phyloP scores from a whole-genome alignment of 805 yeast species.

The Yueomyces sinensis region DNA sequence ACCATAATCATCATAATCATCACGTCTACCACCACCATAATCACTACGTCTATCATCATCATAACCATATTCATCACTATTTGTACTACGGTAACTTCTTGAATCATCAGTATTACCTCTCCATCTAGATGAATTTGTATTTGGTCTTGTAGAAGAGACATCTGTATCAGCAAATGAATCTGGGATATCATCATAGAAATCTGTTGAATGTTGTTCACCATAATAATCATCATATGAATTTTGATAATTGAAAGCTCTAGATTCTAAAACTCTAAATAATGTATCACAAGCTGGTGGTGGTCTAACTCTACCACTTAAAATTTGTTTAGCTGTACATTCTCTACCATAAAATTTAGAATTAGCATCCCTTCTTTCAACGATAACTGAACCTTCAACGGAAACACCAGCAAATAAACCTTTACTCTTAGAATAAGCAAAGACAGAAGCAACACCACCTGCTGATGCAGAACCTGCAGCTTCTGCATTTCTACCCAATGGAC shows the following conservation, averaged over 20 bases:
- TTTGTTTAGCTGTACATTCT: conserved; percentile 71
- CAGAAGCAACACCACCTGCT: conserved; percentile 71
- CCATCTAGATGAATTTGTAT: conserved; percentile 17
- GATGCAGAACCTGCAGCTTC: conserved; percentile 97
- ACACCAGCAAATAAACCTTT: conserved; percentile 97
- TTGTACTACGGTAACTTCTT: conserved; percentile 11
- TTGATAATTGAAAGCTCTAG: conserved; percentile 60
- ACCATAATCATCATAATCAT: conserved; percentile 2
- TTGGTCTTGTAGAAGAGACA: conserved; percentile 11
- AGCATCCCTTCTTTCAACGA: conserved; percentile 92
- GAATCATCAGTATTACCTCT: conserved; percentile 7
- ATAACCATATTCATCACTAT: conserved; percentile 18
- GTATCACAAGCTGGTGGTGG: conserved; percentile 86
- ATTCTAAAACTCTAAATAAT: conserved; percentile 70
- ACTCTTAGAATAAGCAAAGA: conserved; percentile 88
- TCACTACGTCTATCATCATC: conserved; percentile 8
- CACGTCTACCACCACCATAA: conserved; percentile 4
- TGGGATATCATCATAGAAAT: conserved; percentile 41
- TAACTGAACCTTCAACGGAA: conserved; percentile 93
- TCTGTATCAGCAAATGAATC: conserved; percentile 29
- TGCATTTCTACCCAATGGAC: conserved; percentile 93
- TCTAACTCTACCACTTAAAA: conserved; percentile 73
- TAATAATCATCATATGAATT: conserved; percentile 36
- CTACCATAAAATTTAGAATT: conserved; percentile 89
- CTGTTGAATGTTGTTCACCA: conserved; percentile 50